Conservation (phyloP, 371 early-diverging fungal species). For the Choanephora cucurbitarum region DNA sequence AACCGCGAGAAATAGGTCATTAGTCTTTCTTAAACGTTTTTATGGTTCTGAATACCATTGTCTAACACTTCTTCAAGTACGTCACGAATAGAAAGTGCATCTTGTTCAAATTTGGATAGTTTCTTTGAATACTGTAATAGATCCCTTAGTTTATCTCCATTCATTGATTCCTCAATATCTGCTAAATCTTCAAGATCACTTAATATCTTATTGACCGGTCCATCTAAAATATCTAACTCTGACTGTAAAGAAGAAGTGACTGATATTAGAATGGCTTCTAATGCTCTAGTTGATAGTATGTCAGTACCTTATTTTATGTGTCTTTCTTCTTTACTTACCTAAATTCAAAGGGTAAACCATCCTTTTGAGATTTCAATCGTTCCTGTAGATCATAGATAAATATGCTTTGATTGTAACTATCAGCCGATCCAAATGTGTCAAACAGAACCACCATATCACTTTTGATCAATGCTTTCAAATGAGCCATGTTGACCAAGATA, state of each 20-base stretch:
- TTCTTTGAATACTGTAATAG: constrained; percentile 77
- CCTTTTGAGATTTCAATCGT: constrained; percentile 57
- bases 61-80: constrained; percentile 80
- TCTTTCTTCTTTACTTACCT: constrained; percentile 41
- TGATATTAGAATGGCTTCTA: constrained; percentile 82
- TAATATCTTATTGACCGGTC: constrained; percentile 58
- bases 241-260: constrained; percentile 71
- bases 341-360: constrained; percentile 70
- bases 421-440: constrained; percentile 67
- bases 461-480: constrained; percentile 80
- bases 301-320: background rate
- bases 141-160: constrained; percentile 72
- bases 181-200: constrained; percentile 64
- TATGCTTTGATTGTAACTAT: constrained; percentile 69
- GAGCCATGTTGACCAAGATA: constrained; percentile 79
- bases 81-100: constrained; percentile 72
- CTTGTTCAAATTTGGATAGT: constrained; percentile 74
- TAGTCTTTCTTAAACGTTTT: too few species aligned
- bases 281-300: constrained; percentile 48
- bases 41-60: constrained; percentile 51
- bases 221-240: constrained; percentile 70
- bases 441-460: constrained; percentile 81
- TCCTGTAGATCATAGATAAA: constrained; percentile 85
- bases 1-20: too few species aligned
- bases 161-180: constrained; percentile 76